These are phyloP conservation scores for Venturia pyrina DNA, from an alignment of 2,329 filamentous ascomycete species.

Conservation along the genomic window DNA sequence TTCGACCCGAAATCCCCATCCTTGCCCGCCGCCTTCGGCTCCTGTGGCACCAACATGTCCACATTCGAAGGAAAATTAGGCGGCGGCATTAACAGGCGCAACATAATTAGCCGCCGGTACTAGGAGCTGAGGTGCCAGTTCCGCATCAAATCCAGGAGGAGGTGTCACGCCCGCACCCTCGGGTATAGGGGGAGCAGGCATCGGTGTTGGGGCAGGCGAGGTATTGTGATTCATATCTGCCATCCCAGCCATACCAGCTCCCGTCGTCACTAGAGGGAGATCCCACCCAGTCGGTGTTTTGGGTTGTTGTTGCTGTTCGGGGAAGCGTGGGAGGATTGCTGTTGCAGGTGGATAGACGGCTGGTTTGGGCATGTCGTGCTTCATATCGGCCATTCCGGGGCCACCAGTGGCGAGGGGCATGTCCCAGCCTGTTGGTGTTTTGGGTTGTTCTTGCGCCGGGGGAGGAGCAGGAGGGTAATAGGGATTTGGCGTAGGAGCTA, in stretches of 20 bases:
- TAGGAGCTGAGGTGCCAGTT: not conserved
- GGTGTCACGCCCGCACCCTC: too few species aligned
- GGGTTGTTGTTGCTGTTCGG: not conserved
- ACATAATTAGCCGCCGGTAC: too few species aligned
- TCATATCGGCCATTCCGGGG: not conserved
- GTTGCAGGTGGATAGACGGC: not conserved
- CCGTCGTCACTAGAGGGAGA: not conserved
- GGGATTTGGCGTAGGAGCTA: not conserved
- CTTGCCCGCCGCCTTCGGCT: not conserved
- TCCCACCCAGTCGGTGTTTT: not conserved
- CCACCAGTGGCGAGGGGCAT: not conserved
- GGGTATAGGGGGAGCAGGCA: constrained; percentile 57
- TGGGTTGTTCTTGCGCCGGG: not conserved
- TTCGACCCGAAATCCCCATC: too few species aligned
- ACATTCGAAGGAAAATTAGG: not conserved
- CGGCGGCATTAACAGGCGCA: not conserved
- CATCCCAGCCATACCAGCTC: not conserved
- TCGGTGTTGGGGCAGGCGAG: constrained; percentile 63
- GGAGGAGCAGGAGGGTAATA: not conserved
- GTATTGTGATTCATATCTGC: not conserved
- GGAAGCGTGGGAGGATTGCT: not conserved
- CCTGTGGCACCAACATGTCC: not conserved
- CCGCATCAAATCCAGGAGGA: not conserved
- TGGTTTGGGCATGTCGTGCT: not conserved
- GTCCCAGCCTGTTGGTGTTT: not conserved